Percentiles rank a stretch among this genome's conserved stretches.
phyloP scores from a whole-genome alignment of 2,329 filamentous ascomycete species.

The Curvularia hawaiiensis region DNA sequence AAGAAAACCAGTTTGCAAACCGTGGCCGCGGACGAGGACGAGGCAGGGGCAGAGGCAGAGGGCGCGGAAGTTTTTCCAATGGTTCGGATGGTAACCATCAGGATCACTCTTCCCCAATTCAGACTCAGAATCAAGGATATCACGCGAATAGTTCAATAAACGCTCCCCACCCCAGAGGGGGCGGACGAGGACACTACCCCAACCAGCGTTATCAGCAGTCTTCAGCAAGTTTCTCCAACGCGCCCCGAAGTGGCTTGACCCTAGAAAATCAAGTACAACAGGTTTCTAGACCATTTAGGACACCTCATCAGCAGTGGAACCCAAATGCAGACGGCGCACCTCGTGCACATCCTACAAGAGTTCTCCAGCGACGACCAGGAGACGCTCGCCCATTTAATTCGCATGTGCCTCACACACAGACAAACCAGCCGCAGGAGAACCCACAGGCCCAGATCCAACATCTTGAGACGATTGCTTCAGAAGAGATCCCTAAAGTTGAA shows the following conservation, averaged over 20 bases:
- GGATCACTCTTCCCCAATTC: slow-evolving; percentile 12
- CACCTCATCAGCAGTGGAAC: slow-evolving; percentile 7
- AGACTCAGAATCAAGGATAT: slow-evolving; percentile 17
- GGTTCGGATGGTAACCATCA: slow-evolving; percentile 14
- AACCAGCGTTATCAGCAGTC: slow-evolving; percentile 19
- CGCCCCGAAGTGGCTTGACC: slow-evolving; percentile 3
- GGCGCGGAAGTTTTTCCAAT: slow-evolving; percentile 19
- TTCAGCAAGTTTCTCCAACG: slow-evolving; percentile 3
- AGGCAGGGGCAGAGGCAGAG: slow-evolving; percentile 25
- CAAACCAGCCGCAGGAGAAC: slow-evolving; percentile 28
- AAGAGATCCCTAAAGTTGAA: slow-evolving; percentile 63
- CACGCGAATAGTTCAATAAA: slow-evolving; percentile 7
- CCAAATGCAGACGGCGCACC: neutral
- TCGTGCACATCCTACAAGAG: slow-evolving; percentile 17
- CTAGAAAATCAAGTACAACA: slow-evolving; percentile 2
- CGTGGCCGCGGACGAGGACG: slow-evolving; percentile 19
- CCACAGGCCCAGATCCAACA: slow-evolving; percentile 47
- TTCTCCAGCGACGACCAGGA: slow-evolving; percentile 30
- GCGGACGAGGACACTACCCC: slow-evolving; percentile 15
- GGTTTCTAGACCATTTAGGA: slow-evolving; percentile 4
- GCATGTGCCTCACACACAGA: slow-evolving; percentile 23
- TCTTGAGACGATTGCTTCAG: slow-evolving; percentile 50
- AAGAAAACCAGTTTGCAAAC: slow-evolving; percentile 22
- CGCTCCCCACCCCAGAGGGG: slow-evolving; percentile 8
- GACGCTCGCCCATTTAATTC: slow-evolving; percentile 19